A percentile compares a stretch with the other conserved stretches of the same genome.
phyloP scores from a whole-genome alignment of 2,329 filamentous ascomycete species.

The Diaporthe nobilis region DNA sequence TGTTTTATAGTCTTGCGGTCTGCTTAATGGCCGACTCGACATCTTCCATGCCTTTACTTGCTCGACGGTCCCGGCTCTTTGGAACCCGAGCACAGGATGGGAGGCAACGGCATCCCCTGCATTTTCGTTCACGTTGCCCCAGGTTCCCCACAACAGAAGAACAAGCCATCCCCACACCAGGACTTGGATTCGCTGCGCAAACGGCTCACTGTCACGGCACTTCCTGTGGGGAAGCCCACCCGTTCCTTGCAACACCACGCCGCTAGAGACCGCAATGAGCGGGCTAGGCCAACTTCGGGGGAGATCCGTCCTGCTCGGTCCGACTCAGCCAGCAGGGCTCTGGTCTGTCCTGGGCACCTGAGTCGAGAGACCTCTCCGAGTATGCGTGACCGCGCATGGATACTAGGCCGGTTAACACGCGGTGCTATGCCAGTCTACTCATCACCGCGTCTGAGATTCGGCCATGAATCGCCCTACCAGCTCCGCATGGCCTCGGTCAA shows the following conservation, averaged over 20 bases:
- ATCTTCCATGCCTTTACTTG: background rate
- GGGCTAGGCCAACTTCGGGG: constrained; percentile 1
- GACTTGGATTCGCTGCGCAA: background rate
- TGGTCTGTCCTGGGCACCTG: background rate
- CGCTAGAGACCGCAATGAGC: constrained; percentile 8
- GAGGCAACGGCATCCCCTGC: background rate
- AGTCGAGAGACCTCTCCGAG: constrained; percentile 9
- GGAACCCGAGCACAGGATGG: background rate
- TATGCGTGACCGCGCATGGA: background rate
- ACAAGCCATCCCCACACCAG: constrained; percentile 5
- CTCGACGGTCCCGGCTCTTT: background rate
- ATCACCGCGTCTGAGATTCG: background rate
- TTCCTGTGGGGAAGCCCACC: constrained; percentile 7
- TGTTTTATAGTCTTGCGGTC: background rate
- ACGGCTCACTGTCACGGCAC: constrained; percentile 15
- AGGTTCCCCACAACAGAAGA: constrained; percentile 21
- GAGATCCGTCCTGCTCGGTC: constrained; percentile 26
- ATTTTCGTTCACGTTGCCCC: background rate
- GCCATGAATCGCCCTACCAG: constrained; percentile 5
- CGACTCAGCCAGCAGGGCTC: constrained; percentile 12
- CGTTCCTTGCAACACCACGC: background rate
- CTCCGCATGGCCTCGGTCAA: constrained; percentile 24
- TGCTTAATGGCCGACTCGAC: background rate
- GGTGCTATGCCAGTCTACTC: background rate
- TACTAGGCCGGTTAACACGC: background rate